Base-by-base conservation (phyloP, 495 filamentous ascomycete species). In the Aspergillus leporis region DNA sequence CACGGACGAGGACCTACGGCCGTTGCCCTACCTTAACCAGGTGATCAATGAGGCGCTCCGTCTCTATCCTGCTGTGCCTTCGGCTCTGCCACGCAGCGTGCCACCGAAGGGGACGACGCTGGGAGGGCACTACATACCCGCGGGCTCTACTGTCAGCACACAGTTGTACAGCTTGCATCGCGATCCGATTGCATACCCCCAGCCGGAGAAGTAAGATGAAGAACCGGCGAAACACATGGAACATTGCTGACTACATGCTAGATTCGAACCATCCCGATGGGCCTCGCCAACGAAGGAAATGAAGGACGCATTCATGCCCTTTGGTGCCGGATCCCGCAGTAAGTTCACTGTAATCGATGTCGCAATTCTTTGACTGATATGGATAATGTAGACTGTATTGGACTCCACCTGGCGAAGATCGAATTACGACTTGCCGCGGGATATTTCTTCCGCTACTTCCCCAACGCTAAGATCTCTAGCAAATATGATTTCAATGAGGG, bases 41-140 rank as follows among this genome's bases (percentile, higher is more conserved):
- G 71, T 80, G 25, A 83, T 85, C 61, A 75, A 78, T 23, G 85
- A 89, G 66, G 72, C 83, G 0, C 66, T 88, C 38, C 72, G 85
- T 0, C 64, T 87, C 13, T 75, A 85, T 58, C 74, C 78, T 1
- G 79, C 81, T 4, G 78, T 79, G 0, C 74, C 78, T 0, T 71
- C 70, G 18, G 81, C 68, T 3, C 69, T 78, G 14, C 68, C 69
- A 18, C 73, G 85, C 9, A 52, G 65, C 9, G 71, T 76, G 0
- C 73, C 75, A 8, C 13, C 57, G 2, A 65, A 63, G 10, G 73
- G 70, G 3, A 61, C 61, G 5, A 50, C 53, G 0, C 53, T 79
- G 34, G 70, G 61, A 14, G 76, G 69, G 7, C 63, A 62, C 34
- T 58, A 51, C 22, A 25, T 81, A 19, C 72, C 74, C 3, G 70